These are phyloP conservation scores for Lecanosticta acicola DNA, from an alignment of 2,329 filamentous ascomycete genomes.

Conservation along the genomic window DNA sequence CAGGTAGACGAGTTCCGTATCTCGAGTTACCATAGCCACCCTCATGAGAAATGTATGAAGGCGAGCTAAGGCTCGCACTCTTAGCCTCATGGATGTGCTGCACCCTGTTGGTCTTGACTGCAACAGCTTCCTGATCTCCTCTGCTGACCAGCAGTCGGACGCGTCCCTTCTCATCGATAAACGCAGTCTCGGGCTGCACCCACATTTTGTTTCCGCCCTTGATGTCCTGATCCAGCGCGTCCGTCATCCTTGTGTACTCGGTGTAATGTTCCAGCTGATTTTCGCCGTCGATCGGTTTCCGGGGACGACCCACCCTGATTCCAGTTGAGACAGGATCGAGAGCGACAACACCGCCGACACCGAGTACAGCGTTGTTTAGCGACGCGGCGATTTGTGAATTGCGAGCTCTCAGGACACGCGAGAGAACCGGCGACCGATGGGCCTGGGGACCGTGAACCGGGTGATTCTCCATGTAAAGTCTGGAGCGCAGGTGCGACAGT, in stretches of 20 bases:
- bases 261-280: constrained; percentile 31
- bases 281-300: constrained; percentile 1
- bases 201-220: constrained; percentile 50
- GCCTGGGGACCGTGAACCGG: constrained; percentile 56
- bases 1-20: constrained; percentile 25
- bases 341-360: constrained; percentile 43
- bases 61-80: constrained; percentile 10
- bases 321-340: constrained; percentile 24
- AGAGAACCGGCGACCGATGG: constrained; percentile 47
- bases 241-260: constrained; percentile 37
- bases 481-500: constrained; percentile 55
- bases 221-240: constrained; percentile 39
- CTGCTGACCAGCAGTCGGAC: constrained; percentile 35
- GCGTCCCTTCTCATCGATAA: constrained; percentile 41
- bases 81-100: constrained; percentile 22
- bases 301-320: too few relatives aligned
- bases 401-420: constrained; percentile 51
- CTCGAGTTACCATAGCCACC: constrained; percentile 20
- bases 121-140: constrained; percentile 30
- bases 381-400: constrained; percentile 35
- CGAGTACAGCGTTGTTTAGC: constrained; percentile 34
- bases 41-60: constrained; percentile 5
- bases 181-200: constrained; percentile 45
- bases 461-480: constrained; percentile 53
- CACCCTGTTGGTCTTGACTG: constrained; percentile 28